Evolutionary conservation across 495 filamentous ascomycete species (phyloP), one percentile per base, ranked within the genome.

Genomic region (Wilcoxina mikolae): DNA sequence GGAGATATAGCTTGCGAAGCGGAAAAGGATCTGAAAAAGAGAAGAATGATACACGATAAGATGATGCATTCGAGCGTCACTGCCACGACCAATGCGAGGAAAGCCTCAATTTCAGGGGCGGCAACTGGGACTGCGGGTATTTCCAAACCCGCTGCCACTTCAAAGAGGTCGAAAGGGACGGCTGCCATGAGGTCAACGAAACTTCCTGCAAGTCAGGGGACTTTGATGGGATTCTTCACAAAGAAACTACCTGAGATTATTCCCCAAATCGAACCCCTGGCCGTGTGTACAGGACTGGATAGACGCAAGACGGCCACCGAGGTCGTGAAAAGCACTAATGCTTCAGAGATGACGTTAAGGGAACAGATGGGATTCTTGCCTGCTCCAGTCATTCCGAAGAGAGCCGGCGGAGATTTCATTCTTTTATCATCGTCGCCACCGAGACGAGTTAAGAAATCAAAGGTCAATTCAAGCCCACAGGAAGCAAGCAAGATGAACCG

Each of bases 211-310:
- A 68, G 69, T 1, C 75, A 79, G 62, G 70, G 72, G 1, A 75
- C 63, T 25, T 63, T 79, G 24, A 66, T 66, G 17, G 68, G 54
- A 31, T 77, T 77, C 58, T 71, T 78, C 33, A 60, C 52, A 1
- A 67, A 68, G 23, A 60, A 57, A 27, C 47, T 47, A 4, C 41
- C 60, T 15, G n/a, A n/a, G n/a, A n/a, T n/a, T n/a, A n/a, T n/a
- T n/a, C n/a, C n/a, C 39, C 49, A 51, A 7, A 46, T 18, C 35
- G 20, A 39, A 12, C 35, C 58, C 47, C n/a, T n/a, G n/a, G n/a
- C n/a, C n/a, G n/a, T n/a, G 15, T 15, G 29, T 9, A 7, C 5
- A 41, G 22, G 61, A n/a, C 57, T 27, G 24, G 18, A 70, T 54
- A 65, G 65, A 4, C 54, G 61, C 10, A 71, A 69, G 10, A 71